Base-by-base conservation (phyloP, 345 rosid species). In the Populus simonii region DNA sequence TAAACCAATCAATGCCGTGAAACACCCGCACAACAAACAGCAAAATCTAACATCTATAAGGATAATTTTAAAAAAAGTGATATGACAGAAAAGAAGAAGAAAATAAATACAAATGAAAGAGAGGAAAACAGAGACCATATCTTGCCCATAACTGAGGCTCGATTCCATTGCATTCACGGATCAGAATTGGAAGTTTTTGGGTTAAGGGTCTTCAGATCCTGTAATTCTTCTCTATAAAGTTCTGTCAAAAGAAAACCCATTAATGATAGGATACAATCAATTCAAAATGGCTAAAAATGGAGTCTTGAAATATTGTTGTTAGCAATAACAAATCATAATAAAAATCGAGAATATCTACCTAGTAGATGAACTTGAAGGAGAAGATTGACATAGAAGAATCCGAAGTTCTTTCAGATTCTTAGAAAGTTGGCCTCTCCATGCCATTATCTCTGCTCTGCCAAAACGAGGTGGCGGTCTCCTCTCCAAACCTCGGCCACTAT, bases 111-210 rank as follows among this genome's bases (percentile, higher is more conserved):
- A 1, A 57, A 29, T 43, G 9, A 63, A 43, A 10, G 29, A 22
- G 23, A 43, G 36, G 15, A 61, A 35, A 67, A 6, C 7, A 61
- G 17, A 22, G 87, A 96, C 97, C 97, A 71, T 90, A 96, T 96
- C 97, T 84, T 55, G 96, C 99, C 99, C 99, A 96, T 71, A 96
- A 76, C 86, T 96, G 97, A 69, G 99, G 98, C 79, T 90, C 90
- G 70, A 89, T 83, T 61, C 94, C 92, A 16, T 83, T 86, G 87
- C 92, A 85, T 81, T 96, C 99, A 39, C 97, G 97, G 81, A 96
- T 89, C 81, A 96, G 80, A 76, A 96, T 86, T 6, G 98, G 93
- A 3, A 96, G 86, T 80, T 80, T 90, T 91, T 20, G 99, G 99
- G 90, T 94, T 96, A 20, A 90, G 84, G 51, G 95, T 84, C 88